Percentiles rank a stretch among this genome's conserved stretches.
Evolutionary conservation across 192 early-diverging fungal species (phyloP).

Genomic region (Backusella luteola): DNA sequence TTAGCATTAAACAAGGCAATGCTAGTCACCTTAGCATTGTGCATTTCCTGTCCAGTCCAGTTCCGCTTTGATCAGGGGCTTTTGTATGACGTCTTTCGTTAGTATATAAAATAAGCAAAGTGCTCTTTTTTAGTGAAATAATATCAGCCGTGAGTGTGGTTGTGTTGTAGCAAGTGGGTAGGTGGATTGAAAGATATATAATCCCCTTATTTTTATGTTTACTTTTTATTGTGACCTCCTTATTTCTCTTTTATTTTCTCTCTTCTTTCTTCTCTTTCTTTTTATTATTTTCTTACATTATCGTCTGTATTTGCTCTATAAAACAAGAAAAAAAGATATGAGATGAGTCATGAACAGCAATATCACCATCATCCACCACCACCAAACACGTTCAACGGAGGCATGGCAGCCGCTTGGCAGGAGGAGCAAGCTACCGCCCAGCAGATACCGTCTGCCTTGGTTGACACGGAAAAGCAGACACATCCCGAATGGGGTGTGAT

Average conservation of each 20-base stretch:
- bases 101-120: neutral
- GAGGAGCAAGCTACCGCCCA: neutral
- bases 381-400: neutral
- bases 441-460: neutral
- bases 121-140: neutral
- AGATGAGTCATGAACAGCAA: constrained; percentile 3
- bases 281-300: neutral
- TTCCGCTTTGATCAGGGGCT: neutral
- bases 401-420: neutral
- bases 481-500: constrained; percentile 39
- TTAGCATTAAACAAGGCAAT: neutral
- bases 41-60: neutral
- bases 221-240: neutral
- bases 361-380: neutral
- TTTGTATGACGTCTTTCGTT: constrained; percentile 3
- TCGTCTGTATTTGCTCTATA: neutral
- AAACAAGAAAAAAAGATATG: neutral
- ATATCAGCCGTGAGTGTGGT: neutral
- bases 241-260: neutral
- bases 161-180: neutral
- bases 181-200: neutral
- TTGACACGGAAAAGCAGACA: constrained; percentile 12
- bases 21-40: neutral
- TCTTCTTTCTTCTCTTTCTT: neutral
- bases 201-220: neutral